A percentile compares a stretch with the other conserved stretches of the same genome.
Evolutionary conservation across 257 asterid genomes (phyloP).

Genomic region (Solanum habrochaites): DNA sequence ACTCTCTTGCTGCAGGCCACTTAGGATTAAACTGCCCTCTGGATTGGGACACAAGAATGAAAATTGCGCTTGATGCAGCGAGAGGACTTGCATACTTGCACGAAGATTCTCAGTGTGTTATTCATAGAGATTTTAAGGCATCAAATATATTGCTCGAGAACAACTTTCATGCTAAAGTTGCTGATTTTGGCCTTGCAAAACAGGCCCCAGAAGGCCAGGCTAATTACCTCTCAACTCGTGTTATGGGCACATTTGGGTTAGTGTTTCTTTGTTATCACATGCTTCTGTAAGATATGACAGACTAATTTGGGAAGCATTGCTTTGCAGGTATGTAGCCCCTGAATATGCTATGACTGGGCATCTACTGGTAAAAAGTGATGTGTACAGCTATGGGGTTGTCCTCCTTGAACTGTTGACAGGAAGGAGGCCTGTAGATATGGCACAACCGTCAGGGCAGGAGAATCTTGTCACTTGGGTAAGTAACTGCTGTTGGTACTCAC

Average conservation of each 20-base stretch:
- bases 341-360: slow-evolving; percentile 99
- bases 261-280: slow-evolving; percentile 12
- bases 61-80: slow-evolving; percentile 96
- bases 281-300: background rate
- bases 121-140: slow-evolving; percentile 95
- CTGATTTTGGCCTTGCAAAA: slow-evolving; percentile 97
- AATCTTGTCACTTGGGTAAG: slow-evolving; percentile 92
- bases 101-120: slow-evolving; percentile 96
- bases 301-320: slow-evolving; percentile 1
- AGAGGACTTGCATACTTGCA: slow-evolving; percentile 97
- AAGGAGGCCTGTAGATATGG: slow-evolving; percentile 91
- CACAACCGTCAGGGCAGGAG: slow-evolving; percentile 95
- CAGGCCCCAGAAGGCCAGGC: slow-evolving; percentile 95
- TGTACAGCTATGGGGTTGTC: slow-evolving; percentile 95
- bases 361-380: slow-evolving; percentile 94
- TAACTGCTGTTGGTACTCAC: background rate
- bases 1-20: slow-evolving; percentile 51
- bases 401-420: slow-evolving; percentile 92
- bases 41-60: slow-evolving; percentile 96
- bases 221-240: slow-evolving; percentile 90
- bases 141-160: slow-evolving; percentile 93
- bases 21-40: slow-evolving; percentile 90
- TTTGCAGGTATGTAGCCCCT: slow-evolving; percentile 82
- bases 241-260: slow-evolving; percentile 98
- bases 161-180: slow-evolving; percentile 87